These are phyloP conservation scores for Ilex aquifolium DNA, from an alignment of 257 asterid genomes.

Conservation along the genomic window DNA sequence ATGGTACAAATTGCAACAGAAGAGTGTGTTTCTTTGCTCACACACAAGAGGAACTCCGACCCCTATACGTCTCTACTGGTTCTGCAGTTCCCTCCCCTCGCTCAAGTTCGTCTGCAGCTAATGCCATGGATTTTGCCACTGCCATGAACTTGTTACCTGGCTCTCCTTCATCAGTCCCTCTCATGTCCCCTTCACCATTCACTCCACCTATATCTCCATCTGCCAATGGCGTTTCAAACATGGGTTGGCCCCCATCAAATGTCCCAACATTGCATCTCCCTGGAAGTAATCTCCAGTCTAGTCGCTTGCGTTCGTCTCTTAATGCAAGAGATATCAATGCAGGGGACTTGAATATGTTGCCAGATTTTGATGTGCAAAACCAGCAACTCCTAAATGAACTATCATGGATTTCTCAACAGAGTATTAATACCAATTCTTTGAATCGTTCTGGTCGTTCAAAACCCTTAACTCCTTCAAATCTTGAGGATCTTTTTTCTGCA, in stretches of 20 bases:
- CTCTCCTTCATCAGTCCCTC: constrained; percentile 50
- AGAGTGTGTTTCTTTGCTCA: constrained; percentile 93
- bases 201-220: constrained; percentile 80
- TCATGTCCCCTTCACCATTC: constrained; percentile 49
- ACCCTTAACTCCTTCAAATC: constrained; percentile 52
- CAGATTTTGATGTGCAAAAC: constrained; percentile 46
- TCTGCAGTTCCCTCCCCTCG: constrained; percentile 77
- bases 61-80: constrained; percentile 71
- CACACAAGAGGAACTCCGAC: constrained; percentile 67
- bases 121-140: constrained; percentile 55
- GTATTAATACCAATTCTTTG: constrained; percentile 22
- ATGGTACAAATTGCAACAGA: constrained; percentile 59
- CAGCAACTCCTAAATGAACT: constrained; percentile 47
- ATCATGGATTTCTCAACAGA: constrained; percentile 28
- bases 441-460: constrained; percentile 50
- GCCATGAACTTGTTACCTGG: constrained; percentile 60
- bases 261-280: constrained; percentile 74
- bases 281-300: constrained; percentile 22
- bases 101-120: constrained; percentile 32
- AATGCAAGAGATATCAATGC: constrained; percentile 58
- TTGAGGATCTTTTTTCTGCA: constrained; percentile 62
- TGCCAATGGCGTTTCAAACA: constrained; percentile 38
- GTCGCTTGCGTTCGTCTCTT: constrained; percentile 60
- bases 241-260: constrained; percentile 61
- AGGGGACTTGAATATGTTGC: constrained; percentile 35